A percentile compares a stretch with the other conserved stretches of the same genome.
Evolutionary conservation across 2,329 filamentous ascomycete genomes (phyloP).

Genomic region (Aspergillus ustus): DNA sequence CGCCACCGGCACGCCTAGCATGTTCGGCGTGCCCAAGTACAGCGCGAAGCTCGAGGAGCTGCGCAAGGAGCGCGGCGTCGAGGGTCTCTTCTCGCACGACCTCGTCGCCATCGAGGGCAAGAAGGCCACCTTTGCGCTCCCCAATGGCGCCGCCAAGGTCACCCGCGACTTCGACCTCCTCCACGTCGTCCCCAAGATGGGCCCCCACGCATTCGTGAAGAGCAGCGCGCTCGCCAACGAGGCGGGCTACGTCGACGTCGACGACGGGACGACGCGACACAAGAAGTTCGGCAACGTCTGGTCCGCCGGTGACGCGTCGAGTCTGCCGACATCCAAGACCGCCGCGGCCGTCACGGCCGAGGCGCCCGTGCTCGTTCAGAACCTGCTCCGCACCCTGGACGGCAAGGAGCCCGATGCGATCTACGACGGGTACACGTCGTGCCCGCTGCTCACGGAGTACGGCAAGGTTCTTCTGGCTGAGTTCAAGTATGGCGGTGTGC

Average conservation of each 20-base stretch:
- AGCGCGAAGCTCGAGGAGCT: constrained; percentile 58
- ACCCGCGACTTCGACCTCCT: constrained; percentile 58
- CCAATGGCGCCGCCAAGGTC: constrained; percentile 51
- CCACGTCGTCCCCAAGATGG: constrained; percentile 65
- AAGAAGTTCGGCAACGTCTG: constrained; percentile 62
- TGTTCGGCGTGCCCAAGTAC: constrained; percentile 68
- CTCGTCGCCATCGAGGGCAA: constrained; percentile 59
- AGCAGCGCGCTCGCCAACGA: constrained; percentile 59
- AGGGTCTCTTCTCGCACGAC: constrained; percentile 64
- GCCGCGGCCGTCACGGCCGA: constrained; percentile 59
- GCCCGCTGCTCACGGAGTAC: constrained; percentile 60
- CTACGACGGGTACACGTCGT: constrained; percentile 63
- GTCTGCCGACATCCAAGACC: constrained; percentile 62
- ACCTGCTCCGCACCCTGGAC: constrained; percentile 52
- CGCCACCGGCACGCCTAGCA: constrained; percentile 59
- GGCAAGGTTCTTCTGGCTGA: constrained; percentile 68
- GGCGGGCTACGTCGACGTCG: constrained; percentile 63
- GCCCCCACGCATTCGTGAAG: constrained; percentile 59
- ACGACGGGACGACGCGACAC: constrained; percentile 58
- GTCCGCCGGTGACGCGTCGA: constrained; percentile 65
- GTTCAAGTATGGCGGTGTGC: constrained; percentile 67
- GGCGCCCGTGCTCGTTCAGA: constrained; percentile 56
- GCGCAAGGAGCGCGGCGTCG: constrained; percentile 59
- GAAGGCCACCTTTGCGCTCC: constrained; percentile 55
- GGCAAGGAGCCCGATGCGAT: constrained; percentile 50